phyloP scores from a whole-genome alignment of 2,329 filamentous ascomycete species.

The Daldinia sp. region DNA sequence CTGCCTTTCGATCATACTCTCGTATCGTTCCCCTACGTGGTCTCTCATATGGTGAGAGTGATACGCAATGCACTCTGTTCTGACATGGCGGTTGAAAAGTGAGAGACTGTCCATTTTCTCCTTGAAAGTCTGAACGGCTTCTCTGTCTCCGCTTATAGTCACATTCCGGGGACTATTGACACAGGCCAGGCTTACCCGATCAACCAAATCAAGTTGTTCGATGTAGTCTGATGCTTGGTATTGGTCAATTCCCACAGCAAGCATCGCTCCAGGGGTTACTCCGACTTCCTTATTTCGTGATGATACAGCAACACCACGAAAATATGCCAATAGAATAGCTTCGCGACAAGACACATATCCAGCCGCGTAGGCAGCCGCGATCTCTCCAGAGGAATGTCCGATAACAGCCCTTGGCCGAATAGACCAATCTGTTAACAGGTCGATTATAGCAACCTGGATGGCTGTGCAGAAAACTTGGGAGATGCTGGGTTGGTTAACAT shows the following conservation, averaged over 20 bases:
- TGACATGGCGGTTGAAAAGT: too few relatives aligned
- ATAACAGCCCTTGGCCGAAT: neutral
- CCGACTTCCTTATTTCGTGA: too few relatives aligned
- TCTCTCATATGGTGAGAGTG: too few relatives aligned
- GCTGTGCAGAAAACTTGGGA: neutral
- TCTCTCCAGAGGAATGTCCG: neutral
- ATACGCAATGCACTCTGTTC: too few relatives aligned
- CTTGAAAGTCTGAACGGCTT: too few relatives aligned
- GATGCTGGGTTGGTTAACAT: too few relatives aligned
- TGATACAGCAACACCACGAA: neutral
- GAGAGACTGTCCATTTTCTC: too few relatives aligned
- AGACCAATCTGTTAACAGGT: neutral
- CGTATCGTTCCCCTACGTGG: too few relatives aligned
- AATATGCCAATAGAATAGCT: neutral
- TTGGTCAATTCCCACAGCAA: neutral
- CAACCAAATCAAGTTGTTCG: neutral
- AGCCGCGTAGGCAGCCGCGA: neutral
- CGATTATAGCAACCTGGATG: neutral
- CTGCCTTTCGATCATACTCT: too few relatives aligned
- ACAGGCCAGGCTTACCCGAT: neutral
- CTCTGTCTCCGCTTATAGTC: too few relatives aligned
- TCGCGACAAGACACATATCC: neutral
- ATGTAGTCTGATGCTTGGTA: neutral
- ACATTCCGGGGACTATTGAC: too few relatives aligned
- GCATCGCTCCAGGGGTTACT: neutral